Evolutionary conservation across 106 monocot genomes (phyloP).

Genomic region (Vanilla planifolia): DNA sequence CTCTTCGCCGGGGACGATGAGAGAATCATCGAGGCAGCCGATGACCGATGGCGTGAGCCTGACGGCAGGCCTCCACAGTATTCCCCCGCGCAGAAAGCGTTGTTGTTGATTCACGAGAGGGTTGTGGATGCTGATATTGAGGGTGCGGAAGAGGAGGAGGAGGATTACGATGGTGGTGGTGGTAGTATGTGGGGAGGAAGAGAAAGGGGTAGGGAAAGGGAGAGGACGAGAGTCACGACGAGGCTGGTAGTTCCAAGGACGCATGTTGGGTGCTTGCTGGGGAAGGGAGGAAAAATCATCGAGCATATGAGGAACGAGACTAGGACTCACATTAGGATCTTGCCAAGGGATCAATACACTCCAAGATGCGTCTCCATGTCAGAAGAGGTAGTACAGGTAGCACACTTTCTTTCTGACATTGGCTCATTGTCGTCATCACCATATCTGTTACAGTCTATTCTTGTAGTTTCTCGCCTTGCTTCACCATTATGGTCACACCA

Average conservation of each 20-base stretch:
- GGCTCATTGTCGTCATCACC: neutral
- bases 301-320: slow-evolving; percentile 99
- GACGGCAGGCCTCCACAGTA: slow-evolving; percentile 82
- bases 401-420: neutral
- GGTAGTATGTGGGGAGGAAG: slow-evolving; percentile 18
- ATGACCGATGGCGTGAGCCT: slow-evolving; percentile 52
- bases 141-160: slow-evolving; percentile 20
- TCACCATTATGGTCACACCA: neutral
- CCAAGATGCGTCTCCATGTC: slow-evolving; percentile 69
- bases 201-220: slow-evolving; percentile 24
- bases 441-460: neutral
- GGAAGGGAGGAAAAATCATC: slow-evolving; percentile 94
- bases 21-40: slow-evolving; percentile 85
- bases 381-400: slow-evolving; percentile 95
- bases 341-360: slow-evolving; percentile 77
- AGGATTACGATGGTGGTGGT: slow-evolving; percentile 11
- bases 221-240: slow-evolving; percentile 41
- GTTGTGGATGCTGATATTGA: slow-evolving; percentile 55
- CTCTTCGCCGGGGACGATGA: slow-evolving; percentile 65
- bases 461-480: neutral
- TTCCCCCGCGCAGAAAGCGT: slow-evolving; percentile 89
- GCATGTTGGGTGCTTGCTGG: slow-evolving; percentile 91
- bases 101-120: slow-evolving; percentile 67
- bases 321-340: slow-evolving; percentile 85
- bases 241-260: slow-evolving; percentile 76